Base-by-base conservation (phyloP, 2,329 filamentous ascomycete species). In the Aspergillus pseudoglaucus region DNA sequence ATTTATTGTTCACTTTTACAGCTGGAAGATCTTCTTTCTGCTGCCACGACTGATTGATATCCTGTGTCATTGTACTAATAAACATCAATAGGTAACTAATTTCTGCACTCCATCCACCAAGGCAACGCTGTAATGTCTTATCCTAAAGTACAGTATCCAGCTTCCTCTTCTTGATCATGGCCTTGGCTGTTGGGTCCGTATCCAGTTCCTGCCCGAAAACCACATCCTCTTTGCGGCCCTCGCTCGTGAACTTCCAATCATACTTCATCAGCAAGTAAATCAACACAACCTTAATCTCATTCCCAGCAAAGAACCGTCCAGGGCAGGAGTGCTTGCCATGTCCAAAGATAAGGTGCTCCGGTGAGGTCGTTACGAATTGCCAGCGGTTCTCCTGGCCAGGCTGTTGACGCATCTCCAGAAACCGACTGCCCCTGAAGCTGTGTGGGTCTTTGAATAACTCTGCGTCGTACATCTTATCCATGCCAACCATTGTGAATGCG, bases 211-310 rank as follows among this genome's bases (percentile, higher is more conserved):
- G 20, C 20, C 20, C 20, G 4, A 20, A 20, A 20, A 4, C 20
- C 3, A 20, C 20, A 20, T 20, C 20, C 20, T 20, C 20, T 20
- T 20, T 20, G 20, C 20, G 20, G 20, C 20, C 20, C 20, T 20
- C 20, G 20, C 20, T 20, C 20, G 52, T 6, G 65, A 60, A 39
- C 52, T 71, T 68, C 25, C 78, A 53, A 17, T 79, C 75, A 55
- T 76, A 79, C 46, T 77, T 72, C 18, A 71, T 56, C 0, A 78
- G 52, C 6, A 78, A 55, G 42, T 75, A 67, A 0, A 73, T 68
- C 41, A 77, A 50, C 4, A 77, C 68, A 59, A 79, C 73, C 56
- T 79, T 79, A 12, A 79, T 62, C 55, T 77, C 75, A 45, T 76
- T 67, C 0, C 74, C 71, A 0, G 75, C 75, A 47, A 79, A 77